A percentile compares a stretch with the other conserved stretches of the same genome.
Conservation (phyloP, 345 rosid species). For the Durio zibethinus region DNA sequence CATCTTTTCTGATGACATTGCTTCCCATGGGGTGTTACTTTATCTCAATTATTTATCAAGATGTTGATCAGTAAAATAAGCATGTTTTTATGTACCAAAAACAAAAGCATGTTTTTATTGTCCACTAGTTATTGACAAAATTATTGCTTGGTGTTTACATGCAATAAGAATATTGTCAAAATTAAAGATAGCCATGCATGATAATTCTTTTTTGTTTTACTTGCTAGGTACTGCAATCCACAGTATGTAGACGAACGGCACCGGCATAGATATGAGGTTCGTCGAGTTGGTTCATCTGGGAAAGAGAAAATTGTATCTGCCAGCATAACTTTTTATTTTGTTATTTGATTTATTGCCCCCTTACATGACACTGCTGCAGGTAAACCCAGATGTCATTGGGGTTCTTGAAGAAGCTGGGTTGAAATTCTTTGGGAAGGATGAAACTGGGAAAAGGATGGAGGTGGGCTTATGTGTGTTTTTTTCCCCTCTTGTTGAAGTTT, state of each 20-base stretch:
- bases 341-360: neutral
- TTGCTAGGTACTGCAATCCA: constrained; percentile 62
- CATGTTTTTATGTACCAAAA: neutral
- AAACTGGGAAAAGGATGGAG: constrained; percentile 84
- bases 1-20: neutral
- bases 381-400: constrained; percentile 72
- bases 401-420: constrained; percentile 81
- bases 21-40: neutral
- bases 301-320: neutral
- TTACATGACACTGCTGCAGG: constrained; percentile 40
- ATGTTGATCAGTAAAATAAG: neutral
- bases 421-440: constrained; percentile 90
- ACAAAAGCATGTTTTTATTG: neutral
- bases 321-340: neutral
- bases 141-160: neutral
- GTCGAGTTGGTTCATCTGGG: constrained; percentile 19
- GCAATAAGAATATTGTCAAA: neutral
- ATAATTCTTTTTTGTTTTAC: constrained; percentile 4
- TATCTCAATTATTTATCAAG: neutral
- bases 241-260: constrained; percentile 74
- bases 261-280: constrained; percentile 95
- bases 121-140: neutral
- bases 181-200: neutral
- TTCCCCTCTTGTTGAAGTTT: neutral
- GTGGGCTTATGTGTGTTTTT: constrained; percentile 31